phyloP scores from a whole-genome alignment of 371 early-diverging fungal species.

The Rhizopus stolonifer region DNA sequence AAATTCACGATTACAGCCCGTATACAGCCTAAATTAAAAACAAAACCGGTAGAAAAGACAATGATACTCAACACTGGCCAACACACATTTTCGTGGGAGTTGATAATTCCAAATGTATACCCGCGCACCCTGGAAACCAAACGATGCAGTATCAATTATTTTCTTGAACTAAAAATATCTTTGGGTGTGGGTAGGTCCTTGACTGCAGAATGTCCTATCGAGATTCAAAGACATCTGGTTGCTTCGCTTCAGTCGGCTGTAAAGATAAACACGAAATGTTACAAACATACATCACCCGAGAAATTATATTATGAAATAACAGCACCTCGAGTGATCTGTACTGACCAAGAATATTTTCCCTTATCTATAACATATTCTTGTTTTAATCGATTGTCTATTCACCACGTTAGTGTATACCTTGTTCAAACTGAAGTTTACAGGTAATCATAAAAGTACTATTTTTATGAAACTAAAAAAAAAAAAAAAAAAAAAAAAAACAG shows the following conservation, averaged over 20 bases:
- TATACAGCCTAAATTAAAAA: conserved; percentile 22
- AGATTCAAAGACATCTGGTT: conserved; percentile 26
- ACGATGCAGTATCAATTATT: conserved; percentile 28
- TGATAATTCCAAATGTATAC: conserved; percentile 26
- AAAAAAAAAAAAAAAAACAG: neutral
- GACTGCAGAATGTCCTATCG: conserved; percentile 22
- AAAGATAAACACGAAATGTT: conserved; percentile 18
- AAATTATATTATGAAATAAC: conserved; percentile 37
- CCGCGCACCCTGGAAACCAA: conserved; percentile 22
- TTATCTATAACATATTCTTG: conserved; percentile 20
- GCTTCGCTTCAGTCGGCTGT: conserved; percentile 21
- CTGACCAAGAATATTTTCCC: conserved; percentile 30
- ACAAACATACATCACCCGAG: conserved; percentile 27
- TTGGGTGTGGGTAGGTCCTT: conserved; percentile 26
- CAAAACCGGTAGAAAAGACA: conserved; percentile 6
- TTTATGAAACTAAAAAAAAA: no score
- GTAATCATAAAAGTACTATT: conserved; percentile 18
- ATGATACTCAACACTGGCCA: conserved; percentile 1
- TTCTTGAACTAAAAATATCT: conserved; percentile 24
- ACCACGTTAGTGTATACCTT: conserved; percentile 27
- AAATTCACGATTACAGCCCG: conserved; percentile 3
- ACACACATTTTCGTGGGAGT: conserved; percentile 28
- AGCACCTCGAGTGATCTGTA: conserved; percentile 27
- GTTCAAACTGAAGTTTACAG: conserved; percentile 38
- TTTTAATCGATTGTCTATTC: conserved; percentile 17